phyloP scores from a whole-genome alignment of 2,329 filamentous ascomycete species.

The Ceratocystis eucalypticola region DNA sequence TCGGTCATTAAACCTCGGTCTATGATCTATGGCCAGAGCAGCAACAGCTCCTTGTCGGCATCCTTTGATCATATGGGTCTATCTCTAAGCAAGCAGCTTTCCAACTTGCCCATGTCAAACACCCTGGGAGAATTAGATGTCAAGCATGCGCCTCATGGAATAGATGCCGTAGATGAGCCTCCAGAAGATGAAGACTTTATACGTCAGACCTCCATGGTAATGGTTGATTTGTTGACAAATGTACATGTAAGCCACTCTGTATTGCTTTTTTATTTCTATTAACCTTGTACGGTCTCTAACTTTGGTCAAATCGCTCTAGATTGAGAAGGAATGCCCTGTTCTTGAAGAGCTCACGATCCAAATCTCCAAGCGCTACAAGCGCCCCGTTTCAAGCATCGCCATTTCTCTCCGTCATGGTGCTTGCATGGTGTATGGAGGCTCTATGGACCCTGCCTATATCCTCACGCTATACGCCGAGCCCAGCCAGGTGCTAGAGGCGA shows the following conservation, averaged over 20 bases:
- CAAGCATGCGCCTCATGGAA: neutral
- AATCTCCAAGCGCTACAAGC: slow-evolving; percentile 61
- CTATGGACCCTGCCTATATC: slow-evolving; percentile 66
- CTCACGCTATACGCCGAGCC: slow-evolving; percentile 60
- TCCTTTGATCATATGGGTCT: neutral
- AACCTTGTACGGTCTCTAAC: neutral
- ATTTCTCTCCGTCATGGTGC: slow-evolving; percentile 63
- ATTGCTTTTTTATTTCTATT: slow-evolving; percentile 22
- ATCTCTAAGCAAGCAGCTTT: neutral
- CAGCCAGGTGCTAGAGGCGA: slow-evolving; percentile 53
- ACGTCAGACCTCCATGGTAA: slow-evolving; percentile 7
- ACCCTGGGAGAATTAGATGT: slow-evolving; percentile 1
- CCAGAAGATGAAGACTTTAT: neutral
- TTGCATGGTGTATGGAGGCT: slow-evolving; percentile 61
- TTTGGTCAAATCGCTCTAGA: slow-evolving; percentile 32
- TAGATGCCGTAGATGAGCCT: neutral
- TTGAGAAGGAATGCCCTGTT: slow-evolving; percentile 62
- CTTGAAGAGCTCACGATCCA: slow-evolving; percentile 60
- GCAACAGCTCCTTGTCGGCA: neutral
- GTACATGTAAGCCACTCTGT: slow-evolving; percentile 3
- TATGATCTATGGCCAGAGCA: neutral
- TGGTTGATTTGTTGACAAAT: slow-evolving; percentile 12
- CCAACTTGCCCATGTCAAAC: neutral
- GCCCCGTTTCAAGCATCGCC: slow-evolving; percentile 58
- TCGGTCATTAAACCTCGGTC: neutral